Evolutionary conservation across 257 asterid genomes (phyloP), one percentile per base, ranked within the genome.

Genomic region (Lantana camara): DNA sequence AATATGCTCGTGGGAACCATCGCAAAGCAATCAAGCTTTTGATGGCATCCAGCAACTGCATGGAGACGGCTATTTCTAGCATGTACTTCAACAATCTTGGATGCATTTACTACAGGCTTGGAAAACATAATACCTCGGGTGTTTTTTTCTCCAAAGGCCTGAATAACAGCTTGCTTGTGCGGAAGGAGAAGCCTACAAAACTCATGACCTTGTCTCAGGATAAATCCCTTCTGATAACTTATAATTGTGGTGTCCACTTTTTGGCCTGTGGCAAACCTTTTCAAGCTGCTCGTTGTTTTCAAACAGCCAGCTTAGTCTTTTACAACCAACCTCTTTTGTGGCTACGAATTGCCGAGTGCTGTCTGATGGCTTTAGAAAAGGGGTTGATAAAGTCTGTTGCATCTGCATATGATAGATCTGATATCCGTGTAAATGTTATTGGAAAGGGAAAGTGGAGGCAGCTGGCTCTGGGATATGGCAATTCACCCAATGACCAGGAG

Each of bases 391-490:
- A 75, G 72, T 76, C 84, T n/a, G 57, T 41, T 55, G 42, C 74
- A 35, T 71, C 73, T 58, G 47, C 67, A 7, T 67, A 81, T 38
- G 84, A 73, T 57, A 76, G 51, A 57, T 78, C 84, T 66, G 86
- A 81, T 14, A 63, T 88, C 64, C 75, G 60, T 55, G 94, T 86
- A 45, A 67, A 73, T 68, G 91, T 91, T 67, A 62, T 88, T 72
- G 98, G 98, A 24, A 77, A 82, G 67, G 98, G 98, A 51, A 91
- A 86, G 70, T 88, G 95, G 96, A 83, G 96, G 68, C 88, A 86
- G 40, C 90, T 91, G 66, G 78, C 79, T 58, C 40, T 91, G 69
- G 77, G 66, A 56, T 66, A 78, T 23, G 76, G 81, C 54, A 38
- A 52, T 66, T 66, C 73, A 44, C 74, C 68, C 38, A 72, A 67